Evolutionary conservation across 306 rosid species (phyloP), one percentile per base, ranked within the genome.

Genomic region (Prunus armeniaca): DNA sequence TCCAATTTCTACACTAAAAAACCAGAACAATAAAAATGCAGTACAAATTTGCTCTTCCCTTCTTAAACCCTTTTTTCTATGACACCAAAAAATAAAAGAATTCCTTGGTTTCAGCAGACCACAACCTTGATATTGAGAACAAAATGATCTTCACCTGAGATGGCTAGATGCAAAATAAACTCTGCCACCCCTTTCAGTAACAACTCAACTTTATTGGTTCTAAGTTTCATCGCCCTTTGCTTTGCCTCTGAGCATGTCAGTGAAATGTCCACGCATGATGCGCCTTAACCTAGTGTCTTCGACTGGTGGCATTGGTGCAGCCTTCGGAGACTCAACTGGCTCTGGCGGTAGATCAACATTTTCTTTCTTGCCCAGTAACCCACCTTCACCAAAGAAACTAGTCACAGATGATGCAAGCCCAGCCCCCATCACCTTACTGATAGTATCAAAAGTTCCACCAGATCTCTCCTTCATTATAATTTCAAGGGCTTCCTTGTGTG

Each of bases 401-500:
- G 77, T 90, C 32, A 95, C 90, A 0, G 97, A 91, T 22, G 99
- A 88, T 9, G 99, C 91, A 72, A 95, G 83, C 73, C 92, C 97
- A 43, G 97, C 91, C 75, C 97, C 93, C 99, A 95, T 90, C 79
- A 89, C 99, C 90, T 95, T 95, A 77, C 95, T 87, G 71, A 95
- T 87, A 43, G 87, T 76, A 24, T 95, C 99, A 45, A 95, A 86
- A 64, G 97, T 86, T 83, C 99, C 99, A 65, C 99, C 97, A 25
- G 96, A 90, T 85, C 96, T 88, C 80, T 95, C 99, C 89, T 86
- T 92, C 96, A 92, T 78, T 83, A 95, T 87, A 65, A 92, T 95
- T 87, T 95, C 99, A 60, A 95, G 97, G 76, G 97, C 99, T 85
- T 95, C 97, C 89, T 90, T 95, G 88, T 95, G 99, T 69, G 95